Base-by-base conservation (phyloP, 192 early-diverging fungal genomes). In the Chytriomyces sp. region DNA sequence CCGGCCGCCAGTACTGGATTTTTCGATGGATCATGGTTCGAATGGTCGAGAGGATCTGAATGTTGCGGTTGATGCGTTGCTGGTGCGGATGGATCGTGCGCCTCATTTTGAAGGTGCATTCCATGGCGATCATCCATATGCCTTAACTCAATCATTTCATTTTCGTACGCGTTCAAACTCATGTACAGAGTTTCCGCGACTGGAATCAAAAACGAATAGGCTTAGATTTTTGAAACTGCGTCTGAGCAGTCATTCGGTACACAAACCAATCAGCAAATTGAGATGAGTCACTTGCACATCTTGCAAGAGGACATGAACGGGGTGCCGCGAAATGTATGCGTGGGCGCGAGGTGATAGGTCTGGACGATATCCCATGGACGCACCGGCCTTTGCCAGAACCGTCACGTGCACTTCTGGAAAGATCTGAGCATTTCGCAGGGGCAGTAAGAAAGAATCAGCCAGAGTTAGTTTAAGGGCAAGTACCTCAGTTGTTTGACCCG, bases 301-400 rank as follows among this genome's bases (percentile, higher is more conserved):
- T 50, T 88, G 84, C 26, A 88, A n/a, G 1, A 88, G 48, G 18
- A 83, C 82, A 50, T 82, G 81, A 9, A 81, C 65, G 10, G 84
- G 84, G 50, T 72, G 70, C 23, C 70, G 50, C n/a, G 44, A n/a
- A 45, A 64, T 69, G 65, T 78, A 83, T 18, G 61, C 67, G 11
- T 81, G 65, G 3, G 81, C 80, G 5, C 63, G 50, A 5, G 84
- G 75, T 50, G 73, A 69, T 50, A 80, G 68, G 7, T 64, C 65
- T 9, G 75, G 69, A 7, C 80, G 78, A 61, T 82, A 83, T 35
- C 62, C 73, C 73, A 66, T 80, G 11, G 82, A 45, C 6, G 47
- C 80, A 48, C 84, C 86, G 18, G 75, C 80, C 50, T 88, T 83
- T 4, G 82, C 86, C 24, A 84, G 69, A 45, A 88, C 81, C 6